Evolutionary conservation across 495 filamentous ascomycete species (phyloP).

Genomic region (Chaetomium fimeti): DNA sequence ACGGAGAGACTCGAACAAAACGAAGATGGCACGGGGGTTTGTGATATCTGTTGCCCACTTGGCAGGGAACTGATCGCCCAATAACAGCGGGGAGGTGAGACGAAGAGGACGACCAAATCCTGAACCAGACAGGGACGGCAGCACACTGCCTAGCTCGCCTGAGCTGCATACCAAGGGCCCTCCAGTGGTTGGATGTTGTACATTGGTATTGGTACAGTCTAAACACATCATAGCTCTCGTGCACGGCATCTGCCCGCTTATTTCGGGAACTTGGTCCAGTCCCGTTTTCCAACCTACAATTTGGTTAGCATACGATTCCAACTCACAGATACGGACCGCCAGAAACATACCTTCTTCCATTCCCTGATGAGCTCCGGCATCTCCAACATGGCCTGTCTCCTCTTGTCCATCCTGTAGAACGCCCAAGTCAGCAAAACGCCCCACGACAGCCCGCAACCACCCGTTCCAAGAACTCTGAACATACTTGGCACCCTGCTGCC

Average conservation of each 20-base stretch:
- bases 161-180: background rate
- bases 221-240: slow-evolving; percentile 15
- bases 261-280: slow-evolving; percentile 90
- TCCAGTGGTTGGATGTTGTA: slow-evolving; percentile 26
- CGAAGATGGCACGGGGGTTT: background rate
- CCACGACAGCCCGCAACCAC: background rate
- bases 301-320: background rate
- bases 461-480: slow-evolving; percentile 29
- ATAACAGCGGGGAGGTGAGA: background rate
- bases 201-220: slow-evolving; percentile 33
- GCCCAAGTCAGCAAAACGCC: slow-evolving; percentile 26
- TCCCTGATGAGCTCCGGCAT: slow-evolving; percentile 87
- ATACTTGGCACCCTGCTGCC: slow-evolving; percentile 72
- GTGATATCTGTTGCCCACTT: slow-evolving; percentile 8
- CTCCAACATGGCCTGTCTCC: slow-evolving; percentile 85
- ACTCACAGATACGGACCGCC: background rate
- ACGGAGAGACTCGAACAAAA: background rate
- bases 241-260: slow-evolving; percentile 33
- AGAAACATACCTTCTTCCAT: slow-evolving; percentile 81
- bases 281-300: slow-evolving; percentile 72
- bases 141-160: background rate
- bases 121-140: background rate
- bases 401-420: slow-evolving; percentile 70
- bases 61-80: background rate
- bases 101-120: background rate